Evolutionary conservation across 2,329 filamentous ascomycete species (phyloP).

Genomic region (Penicillium sp.): DNA sequence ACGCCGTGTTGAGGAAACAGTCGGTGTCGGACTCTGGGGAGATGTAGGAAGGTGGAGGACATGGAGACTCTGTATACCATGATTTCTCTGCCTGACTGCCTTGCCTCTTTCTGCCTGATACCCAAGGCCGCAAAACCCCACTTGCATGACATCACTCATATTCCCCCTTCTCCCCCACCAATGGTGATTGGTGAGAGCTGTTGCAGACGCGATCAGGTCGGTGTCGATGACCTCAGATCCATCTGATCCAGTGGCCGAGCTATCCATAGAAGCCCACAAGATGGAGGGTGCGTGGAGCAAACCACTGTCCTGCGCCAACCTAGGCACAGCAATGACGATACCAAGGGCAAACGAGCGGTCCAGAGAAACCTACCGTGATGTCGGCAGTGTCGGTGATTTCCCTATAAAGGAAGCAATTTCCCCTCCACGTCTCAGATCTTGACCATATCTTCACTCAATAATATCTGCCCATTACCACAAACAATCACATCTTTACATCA

Average conservation of each 20-base stretch:
- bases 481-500: slow-evolving; percentile 8
- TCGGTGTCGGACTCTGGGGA: background rate
- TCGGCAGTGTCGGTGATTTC: background rate
- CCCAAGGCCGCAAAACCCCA: background rate
- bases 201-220: slow-evolving; percentile 7
- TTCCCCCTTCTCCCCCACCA: background rate
- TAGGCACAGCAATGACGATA: slow-evolving; percentile 11
- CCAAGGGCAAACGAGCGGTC: background rate
- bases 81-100: background rate
- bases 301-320: background rate
- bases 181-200: background rate
- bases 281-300: slow-evolving; percentile 4
- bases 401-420: background rate
- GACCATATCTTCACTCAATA: background rate
- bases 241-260: background rate
- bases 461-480: background rate
- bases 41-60: background rate
- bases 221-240: slow-evolving; percentile 15
- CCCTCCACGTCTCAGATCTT: background rate
- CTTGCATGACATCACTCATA: background rate
- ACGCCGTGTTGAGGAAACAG: background rate
- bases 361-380: background rate
- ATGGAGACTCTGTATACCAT: no score
- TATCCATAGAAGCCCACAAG: slow-evolving; percentile 1
- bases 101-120: background rate